Evolutionary conservation across 345 rosid species (phyloP), one percentile per base, ranked within the genome.

Genomic region (Alliaria petiolata): DNA sequence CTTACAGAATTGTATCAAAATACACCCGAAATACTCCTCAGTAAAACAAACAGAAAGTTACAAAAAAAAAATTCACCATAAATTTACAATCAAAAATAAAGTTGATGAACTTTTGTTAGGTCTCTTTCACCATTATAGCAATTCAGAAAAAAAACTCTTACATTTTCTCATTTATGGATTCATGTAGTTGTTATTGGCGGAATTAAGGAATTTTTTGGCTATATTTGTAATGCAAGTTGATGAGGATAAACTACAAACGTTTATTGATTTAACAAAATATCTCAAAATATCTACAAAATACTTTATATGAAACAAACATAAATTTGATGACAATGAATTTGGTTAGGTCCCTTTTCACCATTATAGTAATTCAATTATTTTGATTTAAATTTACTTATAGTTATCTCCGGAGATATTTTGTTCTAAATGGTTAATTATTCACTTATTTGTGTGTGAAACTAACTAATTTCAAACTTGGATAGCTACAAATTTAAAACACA

Each of bases 291-390:
- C 51, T 38, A 26, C 14, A 15, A 17, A 44, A 8, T 15, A 64
- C 33, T 55, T 50, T 22, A 17, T 19, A 8, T 46, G 15, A 26
- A 56, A 38, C 53, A 28, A 28, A 28, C 31, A 28, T 28, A 28
- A 28, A 28, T 28, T 28, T 28, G 31, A 28, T 28, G 31, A 28
- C 31, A 50, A 49, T 50, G 7, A 22, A 20, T 13, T 16, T 33
- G 20, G 68, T 59, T 67, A 67, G 68, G 68, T 43, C 19, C 54
- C 7, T 16, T n/a, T 74, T 59, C 78, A 74, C 62, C 55, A 67
- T 15, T 59, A 31, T 59, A 40, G 72, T 22, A 67, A 51, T 16
- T 59, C 40, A 12, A n/a, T 22, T 22, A 1, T 35, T 46, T 64
- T 44, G 25, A 12, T 16, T 50, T 17, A 4, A 8, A 15, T 11